Evolutionary conservation across 2,329 filamentous ascomycete species (phyloP).

Genomic region (Chaetomium sp.): DNA sequence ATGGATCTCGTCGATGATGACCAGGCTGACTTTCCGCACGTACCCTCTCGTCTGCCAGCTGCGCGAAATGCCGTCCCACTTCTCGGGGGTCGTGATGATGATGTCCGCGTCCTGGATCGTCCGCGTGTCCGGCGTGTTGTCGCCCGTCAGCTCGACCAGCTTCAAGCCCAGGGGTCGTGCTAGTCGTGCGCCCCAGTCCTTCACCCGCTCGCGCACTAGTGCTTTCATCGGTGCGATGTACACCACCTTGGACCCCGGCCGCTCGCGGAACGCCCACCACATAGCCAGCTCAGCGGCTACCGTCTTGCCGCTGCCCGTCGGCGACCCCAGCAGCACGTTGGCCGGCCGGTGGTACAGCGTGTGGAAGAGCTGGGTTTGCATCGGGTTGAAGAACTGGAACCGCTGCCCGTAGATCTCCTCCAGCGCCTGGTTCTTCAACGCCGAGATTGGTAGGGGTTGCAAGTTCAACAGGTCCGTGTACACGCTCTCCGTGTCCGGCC

Average conservation of each 20-base stretch:
- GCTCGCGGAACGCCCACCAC: conserved; percentile 98
- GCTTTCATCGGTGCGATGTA: conserved; percentile 99
- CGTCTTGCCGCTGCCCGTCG: conserved; percentile 95
- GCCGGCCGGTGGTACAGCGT: conserved; percentile 86
- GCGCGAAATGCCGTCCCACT: conserved; percentile 99
- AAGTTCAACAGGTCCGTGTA: conserved; percentile 92
- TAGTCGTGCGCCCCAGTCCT: conserved; percentile 84
- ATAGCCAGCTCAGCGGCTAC: conserved; percentile 93
- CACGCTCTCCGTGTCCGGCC: conserved; percentile 93
- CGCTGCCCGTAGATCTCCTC: conserved; percentile 84
- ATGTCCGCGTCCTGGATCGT: conserved; percentile 95
- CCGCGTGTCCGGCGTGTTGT: conserved; percentile 94
- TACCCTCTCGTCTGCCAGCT: conserved; percentile 98
- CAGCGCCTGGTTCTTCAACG: conserved; percentile 76
- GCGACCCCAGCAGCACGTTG: conserved; percentile 91
- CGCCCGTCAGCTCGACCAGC: conserved; percentile 85
- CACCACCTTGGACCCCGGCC: conserved; percentile 91
- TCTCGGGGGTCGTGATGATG: conserved; percentile 98
- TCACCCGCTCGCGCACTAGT: conserved; percentile 88
- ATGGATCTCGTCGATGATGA: conserved; percentile 98
- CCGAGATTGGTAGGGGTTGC: conserved; percentile 80
- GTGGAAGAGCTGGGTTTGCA: conserved; percentile 99
- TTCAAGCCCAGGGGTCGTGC: conserved; percentile 78
- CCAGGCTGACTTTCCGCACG: conserved; percentile 86
- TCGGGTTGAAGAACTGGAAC: conserved; percentile 97